These are phyloP conservation scores for Hypoxylon sp. DNA, from an alignment of 2,329 filamentous ascomycete genomes.

Conservation along the genomic window DNA sequence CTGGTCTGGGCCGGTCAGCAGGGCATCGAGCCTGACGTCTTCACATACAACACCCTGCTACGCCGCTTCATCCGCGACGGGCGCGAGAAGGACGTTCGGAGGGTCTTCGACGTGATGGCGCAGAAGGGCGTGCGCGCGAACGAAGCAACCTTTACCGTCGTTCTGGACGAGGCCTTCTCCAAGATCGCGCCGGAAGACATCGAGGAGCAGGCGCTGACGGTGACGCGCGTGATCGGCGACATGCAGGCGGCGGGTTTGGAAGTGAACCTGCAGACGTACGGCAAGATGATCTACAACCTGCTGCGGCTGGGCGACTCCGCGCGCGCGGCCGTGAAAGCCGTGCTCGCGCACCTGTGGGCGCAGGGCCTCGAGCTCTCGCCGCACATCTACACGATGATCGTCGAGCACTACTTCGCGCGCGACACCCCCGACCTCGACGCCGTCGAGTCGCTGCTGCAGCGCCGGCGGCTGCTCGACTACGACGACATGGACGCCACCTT, in stretches of 20 bases:
- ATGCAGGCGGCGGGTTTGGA: constrained; percentile 69
- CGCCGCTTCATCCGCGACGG: constrained; percentile 65
- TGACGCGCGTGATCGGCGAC: constrained; percentile 66
- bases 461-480: constrained; percentile 52
- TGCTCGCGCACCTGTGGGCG: constrained; percentile 72
- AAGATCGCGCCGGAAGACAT: constrained; percentile 52
- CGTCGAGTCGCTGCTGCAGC: constrained; percentile 70
- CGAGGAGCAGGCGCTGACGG: constrained; percentile 63
- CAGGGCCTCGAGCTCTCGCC: constrained; percentile 65
- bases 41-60: constrained; percentile 78
- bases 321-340: constrained; percentile 65
- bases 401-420: constrained; percentile 73
- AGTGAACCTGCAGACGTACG: constrained; percentile 73
- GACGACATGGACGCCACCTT: constrained; percentile 62
- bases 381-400: constrained; percentile 80
- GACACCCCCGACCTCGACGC: constrained; percentile 68
- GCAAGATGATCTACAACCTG: constrained; percentile 75
- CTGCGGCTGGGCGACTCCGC: constrained; percentile 59
- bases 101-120: constrained; percentile 70
- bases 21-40: constrained; percentile 66
- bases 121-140: constrained; percentile 67
- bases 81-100: constrained; percentile 60
- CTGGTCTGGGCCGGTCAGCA: constrained; percentile 69
- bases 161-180: constrained; percentile 71
- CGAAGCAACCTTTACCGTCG: constrained; percentile 77